Evolutionary conservation across 805 yeast genomes (phyloP).

Genomic region (Kodamaea jinghongensis): DNA sequence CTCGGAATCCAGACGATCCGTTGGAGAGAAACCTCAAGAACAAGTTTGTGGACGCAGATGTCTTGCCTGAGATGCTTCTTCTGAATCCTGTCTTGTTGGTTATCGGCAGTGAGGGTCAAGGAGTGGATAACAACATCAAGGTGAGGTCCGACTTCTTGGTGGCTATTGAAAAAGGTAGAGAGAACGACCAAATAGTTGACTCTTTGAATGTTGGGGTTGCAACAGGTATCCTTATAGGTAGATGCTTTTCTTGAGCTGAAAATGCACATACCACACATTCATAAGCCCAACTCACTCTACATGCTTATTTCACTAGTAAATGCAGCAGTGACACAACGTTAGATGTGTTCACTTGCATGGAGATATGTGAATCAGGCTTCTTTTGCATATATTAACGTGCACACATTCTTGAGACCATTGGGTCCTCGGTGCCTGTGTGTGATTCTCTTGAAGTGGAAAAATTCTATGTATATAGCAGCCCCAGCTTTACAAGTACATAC

Average conservation of each 20-base stretch:
- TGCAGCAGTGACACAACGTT: too few species aligned
- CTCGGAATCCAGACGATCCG: constrained; percentile 20
- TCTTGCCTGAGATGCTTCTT: constrained; percentile 43
- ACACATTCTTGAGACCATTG: too few species aligned
- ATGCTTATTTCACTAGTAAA: too few species aligned
- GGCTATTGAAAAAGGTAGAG: constrained; percentile 35
- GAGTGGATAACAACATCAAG: constrained; percentile 67
- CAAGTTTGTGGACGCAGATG: constrained; percentile 38
- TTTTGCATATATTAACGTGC: too few species aligned
- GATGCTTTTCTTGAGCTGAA: constrained; percentile 1
- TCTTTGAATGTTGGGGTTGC: constrained; percentile 91
- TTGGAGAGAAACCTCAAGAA: constrained; percentile 27
- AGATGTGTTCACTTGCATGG: too few species aligned
- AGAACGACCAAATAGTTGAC: constrained; percentile 48
- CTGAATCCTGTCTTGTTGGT: constrained; percentile 65
- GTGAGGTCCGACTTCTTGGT: constrained; percentile 55
- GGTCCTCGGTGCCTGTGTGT: too few species aligned
- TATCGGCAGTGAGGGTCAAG: constrained; percentile 83
- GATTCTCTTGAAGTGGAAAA: too few species aligned
- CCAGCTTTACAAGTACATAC: too few species aligned
- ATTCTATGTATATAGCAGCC: too few species aligned
- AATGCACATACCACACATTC: too few species aligned
- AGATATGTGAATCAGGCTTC: too few species aligned
- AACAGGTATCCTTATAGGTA: constrained; percentile 58
- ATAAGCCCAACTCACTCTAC: too few species aligned